Evolutionary conservation across 2,329 filamentous ascomycete species (phyloP), one percentile per base, ranked within the genome.

Genomic region (Orbilia ellipsospora): DNA sequence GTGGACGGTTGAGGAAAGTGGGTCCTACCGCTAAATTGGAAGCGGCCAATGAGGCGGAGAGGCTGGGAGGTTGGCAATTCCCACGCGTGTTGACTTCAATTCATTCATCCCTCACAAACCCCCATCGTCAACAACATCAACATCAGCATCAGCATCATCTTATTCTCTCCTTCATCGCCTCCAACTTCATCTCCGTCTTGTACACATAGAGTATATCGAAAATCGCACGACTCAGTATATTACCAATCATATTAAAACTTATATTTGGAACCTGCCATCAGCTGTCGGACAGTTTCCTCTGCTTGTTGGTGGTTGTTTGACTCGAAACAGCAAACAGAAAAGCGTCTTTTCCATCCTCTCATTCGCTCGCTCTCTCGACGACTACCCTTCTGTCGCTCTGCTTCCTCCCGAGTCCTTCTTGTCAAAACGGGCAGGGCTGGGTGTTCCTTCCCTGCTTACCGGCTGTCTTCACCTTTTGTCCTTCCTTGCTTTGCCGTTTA

Each of bases 291-390:
- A 15, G 56, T 61, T 44, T 56, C 44, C 13, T 48, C 13, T 48
- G 44, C 23, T 23, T 23, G 23, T 23, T 51, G 28, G 56, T 54
- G 56, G 36, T 44, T 56, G 31, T 36, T 44, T 62, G 55, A 60
- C 44, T 16, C n/a, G 10, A 36, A 36, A 36, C 31, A 36, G 26
- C 65, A 68, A 61, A 68, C 55, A 68, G 51, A 54, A 55, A 52
- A 63, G 45, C 16, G 10, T 56, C 50, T 20, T 48, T 56, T 45
- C 55, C 36, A 23, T 36, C 59, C 36, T 23, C 52, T 72, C 56
- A 45, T 55, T 45, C 61, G 54, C 62, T 54, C 50, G 48, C 20
- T 52, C 26, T 44, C 67, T 48, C 65, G 45, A 66, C 26, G 15
- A 56, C 48, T 18, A 18, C 23, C 48, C 50, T 45, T 50, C 48